A percentile compares a stretch with the other conserved stretches of the same genome.
Conservation (phyloP, 2,329 filamentous ascomycete species). For the Bipolaris zeicola region DNA sequence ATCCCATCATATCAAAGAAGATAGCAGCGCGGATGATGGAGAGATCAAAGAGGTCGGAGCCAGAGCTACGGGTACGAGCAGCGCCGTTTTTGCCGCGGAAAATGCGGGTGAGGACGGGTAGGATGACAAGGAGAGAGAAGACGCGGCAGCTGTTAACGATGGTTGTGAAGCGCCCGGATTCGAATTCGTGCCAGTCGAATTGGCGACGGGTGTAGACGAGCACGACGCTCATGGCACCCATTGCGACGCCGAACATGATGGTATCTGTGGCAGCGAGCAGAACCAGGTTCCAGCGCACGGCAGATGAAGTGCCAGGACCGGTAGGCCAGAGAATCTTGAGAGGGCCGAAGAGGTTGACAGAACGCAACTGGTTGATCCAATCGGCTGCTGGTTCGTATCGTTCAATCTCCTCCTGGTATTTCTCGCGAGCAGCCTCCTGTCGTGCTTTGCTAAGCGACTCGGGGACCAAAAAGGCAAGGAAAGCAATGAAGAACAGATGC, state of each 20-base stretch:
- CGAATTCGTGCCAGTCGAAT: slow-evolving; percentile 82
- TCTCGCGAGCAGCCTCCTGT: slow-evolving; percentile 72
- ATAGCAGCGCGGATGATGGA: slow-evolving; percentile 76
- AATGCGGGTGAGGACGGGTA: slow-evolving; percentile 78
- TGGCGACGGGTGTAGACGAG: slow-evolving; percentile 81
- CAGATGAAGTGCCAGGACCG: slow-evolving; percentile 63
- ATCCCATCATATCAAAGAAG: slow-evolving; percentile 76
- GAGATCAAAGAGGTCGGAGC: slow-evolving; percentile 79
- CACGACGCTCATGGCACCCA: slow-evolving; percentile 80
- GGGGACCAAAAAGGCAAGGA: slow-evolving; percentile 73
- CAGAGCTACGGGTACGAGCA: slow-evolving; percentile 54
- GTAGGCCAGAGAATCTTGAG: slow-evolving; percentile 78
- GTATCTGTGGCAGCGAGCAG: slow-evolving; percentile 81
- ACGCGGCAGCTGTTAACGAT: slow-evolving; percentile 80
- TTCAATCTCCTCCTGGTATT: slow-evolving; percentile 57
- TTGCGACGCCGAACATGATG: slow-evolving; percentile 77
- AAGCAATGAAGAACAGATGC: slow-evolving; percentile 74
- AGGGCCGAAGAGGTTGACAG: slow-evolving; percentile 73
- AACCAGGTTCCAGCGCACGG: slow-evolving; percentile 79
- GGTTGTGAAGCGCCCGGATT: slow-evolving; percentile 81
- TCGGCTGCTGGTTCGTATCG: slow-evolving; percentile 44
- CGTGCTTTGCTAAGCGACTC: slow-evolving; percentile 81
- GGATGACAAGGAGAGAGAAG: slow-evolving; percentile 71
- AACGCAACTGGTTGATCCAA: slow-evolving; percentile 53
- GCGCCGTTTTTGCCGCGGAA: slow-evolving; percentile 63